Percentiles rank a stretch among this genome's conserved stretches.
Evolutionary conservation across 805 yeast genomes (phyloP).

Genomic region (Suhomyces pyralidae): DNA sequence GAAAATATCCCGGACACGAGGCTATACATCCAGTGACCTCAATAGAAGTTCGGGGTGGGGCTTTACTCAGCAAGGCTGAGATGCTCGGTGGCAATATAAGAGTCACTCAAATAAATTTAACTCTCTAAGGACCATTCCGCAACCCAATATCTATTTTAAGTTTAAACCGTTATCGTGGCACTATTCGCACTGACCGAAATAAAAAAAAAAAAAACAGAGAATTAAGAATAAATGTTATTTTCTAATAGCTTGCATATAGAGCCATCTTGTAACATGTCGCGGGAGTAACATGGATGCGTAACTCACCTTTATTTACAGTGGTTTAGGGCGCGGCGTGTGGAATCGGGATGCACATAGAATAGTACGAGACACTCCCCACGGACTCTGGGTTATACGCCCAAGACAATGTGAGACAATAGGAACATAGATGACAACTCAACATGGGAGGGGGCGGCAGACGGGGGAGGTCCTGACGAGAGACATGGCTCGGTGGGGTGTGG

Average conservation of each 20-base stretch:
- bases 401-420: background rate
- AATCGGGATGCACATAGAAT: background rate
- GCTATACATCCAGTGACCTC: background rate
- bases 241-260: background rate
- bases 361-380: background rate
- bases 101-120: background rate
- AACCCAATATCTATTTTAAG: background rate
- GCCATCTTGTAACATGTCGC: background rate
- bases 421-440: background rate
- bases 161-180: background rate
- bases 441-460: background rate
- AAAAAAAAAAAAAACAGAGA: background rate
- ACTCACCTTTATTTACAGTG: background rate
- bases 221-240: background rate
- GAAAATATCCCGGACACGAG: background rate
- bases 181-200: background rate
- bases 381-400: background rate
- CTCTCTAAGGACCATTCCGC: background rate
- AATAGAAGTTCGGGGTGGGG: background rate
- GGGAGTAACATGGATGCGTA: conserved; percentile 1
- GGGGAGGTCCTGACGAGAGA: background rate
- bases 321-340: background rate
- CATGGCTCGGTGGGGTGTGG: background rate
- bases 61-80: background rate
- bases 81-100: background rate